A percentile compares a stretch with the other conserved stretches of the same genome.
These are phyloP conservation scores for Orychophragmus violaceus DNA, from an alignment of 345 rosid species.

Conservation along the genomic window DNA sequence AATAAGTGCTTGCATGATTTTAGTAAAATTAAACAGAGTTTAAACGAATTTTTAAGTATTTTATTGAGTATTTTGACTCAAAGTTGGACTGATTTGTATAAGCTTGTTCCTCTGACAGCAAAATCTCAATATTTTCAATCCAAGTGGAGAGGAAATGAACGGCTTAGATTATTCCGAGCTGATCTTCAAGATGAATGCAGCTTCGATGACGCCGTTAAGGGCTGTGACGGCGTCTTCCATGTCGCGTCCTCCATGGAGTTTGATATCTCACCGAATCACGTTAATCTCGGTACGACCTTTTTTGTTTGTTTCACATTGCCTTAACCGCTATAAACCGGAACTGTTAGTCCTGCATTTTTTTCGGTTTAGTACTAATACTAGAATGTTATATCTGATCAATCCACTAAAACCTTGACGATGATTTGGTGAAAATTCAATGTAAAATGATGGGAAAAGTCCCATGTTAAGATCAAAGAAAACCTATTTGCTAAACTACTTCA, in stretches of 20 bases:
- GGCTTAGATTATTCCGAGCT: slow-evolving; percentile 61
- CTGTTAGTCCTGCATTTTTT: not conserved
- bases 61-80: not conserved
- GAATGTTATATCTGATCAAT: not conserved
- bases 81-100: not conserved
- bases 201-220: slow-evolving; percentile 68
- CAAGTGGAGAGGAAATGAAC: slow-evolving; percentile 39
- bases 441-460: not conserved
- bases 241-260: slow-evolving; percentile 89
- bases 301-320: not conserved
- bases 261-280: slow-evolving; percentile 15
- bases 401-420: not conserved
- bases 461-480: not conserved
- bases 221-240: slow-evolving; percentile 77
- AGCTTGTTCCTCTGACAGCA: slow-evolving; percentile 32
- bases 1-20: no score
- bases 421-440: not conserved
- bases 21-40: no score
- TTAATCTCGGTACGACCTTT: slow-evolving; percentile 35
- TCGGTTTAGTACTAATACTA: not conserved
- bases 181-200: slow-evolving; percentile 68
- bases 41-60: no score
- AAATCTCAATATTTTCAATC: slow-evolving; percentile 38
- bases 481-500: not conserved
- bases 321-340: not conserved